Evolutionary conservation across 2,329 filamentous ascomycete species (phyloP).

Genomic region (Ophiostoma triangulosporum): DNA sequence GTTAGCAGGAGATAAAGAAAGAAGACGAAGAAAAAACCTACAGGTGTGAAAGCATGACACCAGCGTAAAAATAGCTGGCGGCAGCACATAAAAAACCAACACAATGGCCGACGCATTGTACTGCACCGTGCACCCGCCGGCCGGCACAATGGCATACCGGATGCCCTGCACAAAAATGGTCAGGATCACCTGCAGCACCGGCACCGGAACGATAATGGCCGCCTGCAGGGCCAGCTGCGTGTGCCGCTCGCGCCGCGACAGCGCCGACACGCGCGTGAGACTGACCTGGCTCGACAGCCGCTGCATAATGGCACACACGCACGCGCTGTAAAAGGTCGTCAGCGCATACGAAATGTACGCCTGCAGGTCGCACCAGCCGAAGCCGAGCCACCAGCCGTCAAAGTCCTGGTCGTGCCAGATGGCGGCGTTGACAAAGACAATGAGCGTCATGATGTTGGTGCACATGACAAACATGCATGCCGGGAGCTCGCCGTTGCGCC

Average conservation of each 20-base stretch:
- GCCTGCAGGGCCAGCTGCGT: constrained; percentile 32
- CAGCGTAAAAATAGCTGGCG: constrained; percentile 30
- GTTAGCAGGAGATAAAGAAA: background rate
- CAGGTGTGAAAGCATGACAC: constrained; percentile 31
- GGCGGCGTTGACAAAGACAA: constrained; percentile 35
- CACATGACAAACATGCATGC: constrained; percentile 37
- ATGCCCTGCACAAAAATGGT: constrained; percentile 33
- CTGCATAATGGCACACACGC: constrained; percentile 40
- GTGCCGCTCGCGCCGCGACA: constrained; percentile 28
- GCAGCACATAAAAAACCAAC: constrained; percentile 33
- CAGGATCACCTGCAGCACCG: constrained; percentile 34
- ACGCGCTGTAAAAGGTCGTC: constrained; percentile 33
- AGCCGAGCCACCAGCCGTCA: constrained; percentile 35
- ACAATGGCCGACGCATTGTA: constrained; percentile 34
- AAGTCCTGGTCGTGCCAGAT: constrained; percentile 41
- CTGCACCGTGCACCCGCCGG: constrained; percentile 35
- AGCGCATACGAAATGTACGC: constrained; percentile 24
- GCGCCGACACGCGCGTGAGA: constrained; percentile 26
- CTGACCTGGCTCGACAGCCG: constrained; percentile 38
- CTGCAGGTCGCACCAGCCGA: constrained; percentile 40
- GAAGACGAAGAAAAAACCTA: constrained; percentile 2
- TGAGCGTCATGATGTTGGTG: constrained; percentile 27
- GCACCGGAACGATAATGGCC: constrained; percentile 41
- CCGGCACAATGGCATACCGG: constrained; percentile 35
- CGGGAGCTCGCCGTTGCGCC: constrained; percentile 39